A percentile compares a stretch with the other conserved stretches of the same genome.
These are phyloP conservation scores for Eimeria acervulina DNA, from an alignment of 169 alveolate species.

Conservation along the genomic window DNA sequence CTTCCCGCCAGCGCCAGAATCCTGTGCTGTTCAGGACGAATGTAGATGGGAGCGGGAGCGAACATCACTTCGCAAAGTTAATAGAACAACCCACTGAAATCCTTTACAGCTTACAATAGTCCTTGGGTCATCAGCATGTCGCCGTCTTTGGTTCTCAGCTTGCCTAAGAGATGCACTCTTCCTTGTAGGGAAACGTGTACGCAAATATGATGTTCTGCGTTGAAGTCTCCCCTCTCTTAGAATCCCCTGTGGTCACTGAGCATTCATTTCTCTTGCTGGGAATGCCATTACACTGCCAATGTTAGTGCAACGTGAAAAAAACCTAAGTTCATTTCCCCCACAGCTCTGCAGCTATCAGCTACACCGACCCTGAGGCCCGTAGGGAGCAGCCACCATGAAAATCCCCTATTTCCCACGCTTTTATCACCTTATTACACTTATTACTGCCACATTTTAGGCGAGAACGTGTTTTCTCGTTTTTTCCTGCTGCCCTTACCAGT, in stretches of 20 bases:
- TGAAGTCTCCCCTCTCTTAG: background rate
- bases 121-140: background rate
- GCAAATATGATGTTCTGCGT: background rate
- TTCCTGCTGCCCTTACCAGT: background rate
- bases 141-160: too few species aligned
- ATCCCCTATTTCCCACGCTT: background rate
- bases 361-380: background rate
- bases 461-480: background rate
- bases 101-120: background rate
- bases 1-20: background rate
- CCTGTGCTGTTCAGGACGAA: background rate
- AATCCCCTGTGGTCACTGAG: background rate
- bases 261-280: background rate
- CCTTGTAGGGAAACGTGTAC: background rate
- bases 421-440: background rate
- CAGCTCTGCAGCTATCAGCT: background rate
- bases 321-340: background rate
- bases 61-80: background rate
- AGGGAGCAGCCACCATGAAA: background rate
- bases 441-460: background rate
- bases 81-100: background rate
- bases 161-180: background rate
- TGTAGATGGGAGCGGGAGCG: background rate
- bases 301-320: background rate
- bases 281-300: background rate